phyloP scores from a whole-genome alignment of 2,329 filamentous ascomycete species.

The Emmonsiellopsis sp. region DNA sequence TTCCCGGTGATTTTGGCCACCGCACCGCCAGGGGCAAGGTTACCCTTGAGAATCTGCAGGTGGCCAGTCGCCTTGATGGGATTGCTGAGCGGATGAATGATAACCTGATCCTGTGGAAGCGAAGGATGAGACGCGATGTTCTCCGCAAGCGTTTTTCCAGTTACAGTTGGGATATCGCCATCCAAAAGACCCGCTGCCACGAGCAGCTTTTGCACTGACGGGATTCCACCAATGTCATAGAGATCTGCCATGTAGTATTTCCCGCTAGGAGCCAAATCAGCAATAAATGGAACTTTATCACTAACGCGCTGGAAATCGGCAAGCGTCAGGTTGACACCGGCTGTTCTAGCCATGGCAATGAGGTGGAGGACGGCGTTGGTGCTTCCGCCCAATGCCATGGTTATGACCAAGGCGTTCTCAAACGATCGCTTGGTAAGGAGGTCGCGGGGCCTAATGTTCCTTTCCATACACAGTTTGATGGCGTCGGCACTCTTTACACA shows the following conservation, averaged over 20 bases:
- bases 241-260: slow-evolving; percentile 83
- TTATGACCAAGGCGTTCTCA: slow-evolving; percentile 81
- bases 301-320: slow-evolving; percentile 77
- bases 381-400: slow-evolving; percentile 83
- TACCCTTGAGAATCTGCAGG: slow-evolving; percentile 78
- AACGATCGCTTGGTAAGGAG: slow-evolving; percentile 72
- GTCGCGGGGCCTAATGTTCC: slow-evolving; percentile 71
- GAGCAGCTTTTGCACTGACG: slow-evolving; percentile 75
- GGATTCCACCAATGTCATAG: slow-evolving; percentile 76
- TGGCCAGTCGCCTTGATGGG: slow-evolving; percentile 84
- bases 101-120: slow-evolving; percentile 66
- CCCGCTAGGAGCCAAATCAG: slow-evolving; percentile 74
- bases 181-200: slow-evolving; percentile 68
- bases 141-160: slow-evolving; percentile 72
- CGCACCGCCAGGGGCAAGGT: slow-evolving; percentile 77
- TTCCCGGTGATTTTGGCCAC: slow-evolving; percentile 97
- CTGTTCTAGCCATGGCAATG: slow-evolving; percentile 81
- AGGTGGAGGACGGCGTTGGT: slow-evolving; percentile 87
- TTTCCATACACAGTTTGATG: slow-evolving; percentile 71
- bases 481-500: slow-evolving; percentile 72
- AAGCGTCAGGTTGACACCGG: slow-evolving; percentile 65
- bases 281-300: slow-evolving; percentile 76
- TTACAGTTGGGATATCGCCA: slow-evolving; percentile 70
- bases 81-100: slow-evolving; percentile 72
- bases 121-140: slow-evolving; percentile 71